Evolutionary conservation across 768 basidiomycete genomes (phyloP).

Genomic region (Lepiota venenata): DNA sequence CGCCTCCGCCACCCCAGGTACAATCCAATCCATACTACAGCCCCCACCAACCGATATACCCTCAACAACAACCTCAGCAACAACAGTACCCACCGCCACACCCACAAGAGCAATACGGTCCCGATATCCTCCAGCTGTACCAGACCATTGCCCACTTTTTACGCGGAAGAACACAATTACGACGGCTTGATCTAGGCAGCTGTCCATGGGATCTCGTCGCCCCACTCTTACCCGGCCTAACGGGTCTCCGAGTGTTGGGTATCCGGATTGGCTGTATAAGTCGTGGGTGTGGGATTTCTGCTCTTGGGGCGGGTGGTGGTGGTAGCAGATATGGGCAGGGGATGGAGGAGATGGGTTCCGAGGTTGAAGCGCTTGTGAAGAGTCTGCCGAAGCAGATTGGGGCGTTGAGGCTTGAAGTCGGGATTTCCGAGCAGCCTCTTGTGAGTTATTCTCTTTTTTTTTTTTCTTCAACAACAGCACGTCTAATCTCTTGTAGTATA

Average conservation of each 20-base stretch:
- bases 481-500: slow-evolving; percentile 35
- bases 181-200: slow-evolving; percentile 57
- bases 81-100: not conserved
- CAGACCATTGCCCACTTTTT: slow-evolving; percentile 53
- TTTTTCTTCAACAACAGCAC: no score
- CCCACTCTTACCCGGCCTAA: slow-evolving; percentile 47
- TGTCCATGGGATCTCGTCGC: slow-evolving; percentile 65
- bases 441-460: slow-evolving; percentile 28
- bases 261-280: slow-evolving; percentile 41
- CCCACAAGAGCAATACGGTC: slow-evolving; percentile 12
- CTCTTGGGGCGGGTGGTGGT: not conserved
- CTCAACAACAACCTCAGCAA: not conserved
- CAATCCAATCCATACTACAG: not conserved
- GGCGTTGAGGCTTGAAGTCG: slow-evolving; percentile 56
- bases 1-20: slow-evolving; percentile 33
- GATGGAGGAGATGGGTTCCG: not conserved
- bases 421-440: slow-evolving; percentile 47
- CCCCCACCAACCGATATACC: not conserved
- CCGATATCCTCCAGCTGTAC: slow-evolving; percentile 33
- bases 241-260: slow-evolving; percentile 51
- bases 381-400: slow-evolving; percentile 33
- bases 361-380: slow-evolving; percentile 6
- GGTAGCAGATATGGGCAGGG: no score
- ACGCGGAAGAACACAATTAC: slow-evolving; percentile 40
- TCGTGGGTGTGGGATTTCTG: not conserved